Conservation (phyloP, 805 yeast genomes). For the Clavispora carvajalis region DNA sequence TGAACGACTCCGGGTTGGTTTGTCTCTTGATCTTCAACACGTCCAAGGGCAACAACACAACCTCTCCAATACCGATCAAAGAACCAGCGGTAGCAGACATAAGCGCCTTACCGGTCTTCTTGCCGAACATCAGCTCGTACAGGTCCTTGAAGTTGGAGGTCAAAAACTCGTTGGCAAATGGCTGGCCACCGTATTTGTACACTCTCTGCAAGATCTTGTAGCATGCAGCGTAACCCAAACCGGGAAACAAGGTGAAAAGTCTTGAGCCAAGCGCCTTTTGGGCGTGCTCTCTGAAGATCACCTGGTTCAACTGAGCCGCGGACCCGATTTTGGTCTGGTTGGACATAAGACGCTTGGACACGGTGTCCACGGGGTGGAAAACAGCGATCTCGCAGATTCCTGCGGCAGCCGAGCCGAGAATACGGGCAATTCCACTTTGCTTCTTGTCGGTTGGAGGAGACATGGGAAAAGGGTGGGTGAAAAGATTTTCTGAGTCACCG, state of each 20-base stretch:
- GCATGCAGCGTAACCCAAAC: slow-evolving; percentile 96
- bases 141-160: slow-evolving; percentile 63
- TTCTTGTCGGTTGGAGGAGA: slow-evolving; percentile 56
- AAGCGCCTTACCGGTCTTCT: slow-evolving; percentile 95
- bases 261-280: slow-evolving; percentile 64
- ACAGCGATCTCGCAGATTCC: slow-evolving; percentile 95
- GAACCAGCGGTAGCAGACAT: slow-evolving; percentile 98
- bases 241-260: slow-evolving; percentile 86
- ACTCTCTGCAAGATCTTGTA: slow-evolving; percentile 96
- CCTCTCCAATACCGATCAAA: slow-evolving; percentile 95
- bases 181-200: slow-evolving; percentile 99
- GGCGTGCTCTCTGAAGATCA: slow-evolving; percentile 82
- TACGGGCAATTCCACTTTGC: slow-evolving; percentile 85
- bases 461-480: slow-evolving; percentile 6
- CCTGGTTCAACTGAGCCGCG: slow-evolving; percentile 66
- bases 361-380: slow-evolving; percentile 98
- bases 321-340: slow-evolving; percentile 66
- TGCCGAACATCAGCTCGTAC: slow-evolving; percentile 77
- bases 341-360: slow-evolving; percentile 91
- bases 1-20: slow-evolving; percentile 99
- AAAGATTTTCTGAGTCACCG: slow-evolving; percentile 10
- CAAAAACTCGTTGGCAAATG: slow-evolving; percentile 92
- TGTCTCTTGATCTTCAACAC: slow-evolving; percentile 97
- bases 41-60: slow-evolving; percentile 90
- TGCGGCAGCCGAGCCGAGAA: slow-evolving; percentile 96